Evolutionary conservation across 768 basidiomycete species (phyloP).

Genomic region (Tulasnella sp.): DNA sequence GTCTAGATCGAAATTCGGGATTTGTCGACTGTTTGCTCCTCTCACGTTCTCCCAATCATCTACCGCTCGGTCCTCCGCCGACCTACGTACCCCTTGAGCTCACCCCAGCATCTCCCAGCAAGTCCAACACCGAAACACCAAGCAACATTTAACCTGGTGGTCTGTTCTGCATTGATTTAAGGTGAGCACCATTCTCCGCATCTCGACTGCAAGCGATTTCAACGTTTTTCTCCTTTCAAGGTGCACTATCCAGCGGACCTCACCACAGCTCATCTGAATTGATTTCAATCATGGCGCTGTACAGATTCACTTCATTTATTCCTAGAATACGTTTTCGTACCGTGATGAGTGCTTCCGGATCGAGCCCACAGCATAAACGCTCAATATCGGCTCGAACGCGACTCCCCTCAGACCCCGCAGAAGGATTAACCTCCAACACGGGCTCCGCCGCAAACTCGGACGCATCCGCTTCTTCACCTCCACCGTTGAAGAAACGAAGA

Average conservation of each 20-base stretch:
- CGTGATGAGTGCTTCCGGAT: background rate
- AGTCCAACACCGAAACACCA: no score
- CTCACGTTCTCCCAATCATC: background rate
- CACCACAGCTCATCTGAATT: background rate
- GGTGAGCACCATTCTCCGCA: background rate
- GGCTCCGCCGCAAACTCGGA: background rate
- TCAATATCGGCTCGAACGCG: background rate
- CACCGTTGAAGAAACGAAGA: background rate
- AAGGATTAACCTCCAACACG: background rate
- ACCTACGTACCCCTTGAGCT: no score
- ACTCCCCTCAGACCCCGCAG: background rate
- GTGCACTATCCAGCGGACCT: background rate
- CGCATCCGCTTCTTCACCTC: background rate
- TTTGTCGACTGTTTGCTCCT: constrained; percentile 15
- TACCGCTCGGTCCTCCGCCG: background rate
- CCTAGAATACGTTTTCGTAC: background rate
- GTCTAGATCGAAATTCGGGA: background rate
- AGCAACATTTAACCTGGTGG: no score
- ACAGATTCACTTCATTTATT: background rate
- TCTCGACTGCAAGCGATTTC: background rate
- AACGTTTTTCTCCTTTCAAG: background rate
- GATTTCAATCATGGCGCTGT: background rate
- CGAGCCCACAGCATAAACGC: background rate
- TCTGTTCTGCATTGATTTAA: background rate
- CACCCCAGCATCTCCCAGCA: no score